Evolutionary conservation across 1,284 basidiomycete species (phyloP), one percentile per base, ranked within the genome.

Genomic region (Moesziomyces sp.): DNA sequence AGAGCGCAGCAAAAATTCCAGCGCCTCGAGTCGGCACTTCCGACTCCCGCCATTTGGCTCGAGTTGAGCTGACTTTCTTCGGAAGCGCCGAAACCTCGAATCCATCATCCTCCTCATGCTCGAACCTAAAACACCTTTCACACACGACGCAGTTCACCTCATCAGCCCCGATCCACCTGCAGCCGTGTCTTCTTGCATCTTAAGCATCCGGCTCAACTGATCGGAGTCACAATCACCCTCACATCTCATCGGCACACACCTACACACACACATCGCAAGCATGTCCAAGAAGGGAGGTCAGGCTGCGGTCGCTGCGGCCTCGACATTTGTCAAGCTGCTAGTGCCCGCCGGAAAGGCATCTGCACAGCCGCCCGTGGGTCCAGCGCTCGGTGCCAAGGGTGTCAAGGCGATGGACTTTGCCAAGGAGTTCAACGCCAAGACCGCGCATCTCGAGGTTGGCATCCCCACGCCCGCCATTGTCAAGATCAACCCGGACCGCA

Each of bases 371-470:
- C 96, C 96, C 19, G 92, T 99, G 54, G 97, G 96, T 78, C 96
- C 97, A 56, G 95, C 95, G 21, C 90, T 98, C 54, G 97, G 97
- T 87, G 95, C 97, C 74, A 91, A 94, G 83, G 97, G 97, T 81
- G 94, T 99, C 76, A 98, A 98, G 86, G 96, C 95, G 19, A 99
- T 99, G 91, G 97, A 99, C 87, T 99, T 99, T 85, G 97, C 94
- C 87, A 99, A 98, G 52, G 76, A 81, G 49, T 83, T 83, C 66
- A 83, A 83, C 63, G 82, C 77, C 93, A 85, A 94, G 92, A 58
- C 90, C 89, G 91, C 93, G 21, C 91, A 94, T 84, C 89, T 97
- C 60, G 90, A 92, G 77, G 90, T 92, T 19, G 93, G 93, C 44
- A 89, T 93, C 16, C 96, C 97, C 3, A 90, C 90, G 43, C 96